Evolutionary conservation across 2,329 filamentous ascomycete genomes (phyloP).

Genomic region (Escovopsis weberi): DNA sequence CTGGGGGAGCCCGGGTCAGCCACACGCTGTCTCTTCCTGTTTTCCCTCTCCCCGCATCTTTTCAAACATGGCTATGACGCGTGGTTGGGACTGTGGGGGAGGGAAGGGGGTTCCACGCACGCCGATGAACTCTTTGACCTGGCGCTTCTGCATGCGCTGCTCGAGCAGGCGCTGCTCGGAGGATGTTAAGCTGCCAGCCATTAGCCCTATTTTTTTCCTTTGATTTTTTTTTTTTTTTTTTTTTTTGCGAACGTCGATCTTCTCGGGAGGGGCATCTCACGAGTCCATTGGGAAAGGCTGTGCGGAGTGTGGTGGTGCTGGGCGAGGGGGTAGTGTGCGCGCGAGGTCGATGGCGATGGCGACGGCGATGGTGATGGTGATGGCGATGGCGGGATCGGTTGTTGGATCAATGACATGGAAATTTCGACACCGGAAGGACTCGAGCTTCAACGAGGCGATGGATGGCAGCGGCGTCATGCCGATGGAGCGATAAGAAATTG

Average conservation of each 20-base stretch:
- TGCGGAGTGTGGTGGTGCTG: slow-evolving; percentile 6
- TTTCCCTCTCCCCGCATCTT: background rate
- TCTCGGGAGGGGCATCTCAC: background rate
- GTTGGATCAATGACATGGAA: background rate
- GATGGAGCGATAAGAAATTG: too few species aligned
- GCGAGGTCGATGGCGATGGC: background rate
- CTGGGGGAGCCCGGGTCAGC: slow-evolving; percentile 8
- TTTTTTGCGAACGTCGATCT: too few species aligned
- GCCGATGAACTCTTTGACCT: slow-evolving; percentile 98
- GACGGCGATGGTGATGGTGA: slow-evolving; percentile 2
- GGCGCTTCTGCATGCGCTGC: slow-evolving; percentile 88
- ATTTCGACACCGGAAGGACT: background rate
- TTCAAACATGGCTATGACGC: too few species aligned
- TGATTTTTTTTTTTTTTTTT: too few species aligned
- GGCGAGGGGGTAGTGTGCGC: background rate
- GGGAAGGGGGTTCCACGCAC: slow-evolving; percentile 38
- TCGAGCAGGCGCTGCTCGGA: slow-evolving; percentile 87
- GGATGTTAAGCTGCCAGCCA: slow-evolving; percentile 42
- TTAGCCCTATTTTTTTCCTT: background rate
- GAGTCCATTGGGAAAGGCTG: too few species aligned
- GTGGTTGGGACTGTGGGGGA: too few species aligned
- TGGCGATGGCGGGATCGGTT: slow-evolving; percentile 6
- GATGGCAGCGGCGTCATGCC: too few species aligned
- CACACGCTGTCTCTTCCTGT: background rate
- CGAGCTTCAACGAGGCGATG: too few species aligned